Percentiles rank a stretch among this genome's conserved stretches.
Evolutionary conservation across 73 alveolate genomes (phyloP).

Genomic region (Tetrahymena malaccensis): DNA sequence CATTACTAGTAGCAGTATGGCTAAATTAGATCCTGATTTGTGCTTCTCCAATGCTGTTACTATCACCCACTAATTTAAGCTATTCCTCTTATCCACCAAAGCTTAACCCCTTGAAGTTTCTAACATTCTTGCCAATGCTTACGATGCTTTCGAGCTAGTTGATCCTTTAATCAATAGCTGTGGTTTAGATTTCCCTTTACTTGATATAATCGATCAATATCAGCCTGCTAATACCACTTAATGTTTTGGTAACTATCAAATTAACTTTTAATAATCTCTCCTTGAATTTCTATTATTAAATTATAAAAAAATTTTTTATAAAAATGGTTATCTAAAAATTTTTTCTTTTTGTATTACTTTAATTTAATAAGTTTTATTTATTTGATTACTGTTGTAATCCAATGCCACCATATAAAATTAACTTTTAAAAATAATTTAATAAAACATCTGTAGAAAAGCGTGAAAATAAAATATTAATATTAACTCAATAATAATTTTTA

Average conservation of each 20-base stretch:
- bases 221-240: neutral
- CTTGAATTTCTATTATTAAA: no score
- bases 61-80: neutral
- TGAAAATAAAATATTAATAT: no score
- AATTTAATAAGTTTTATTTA: no score
- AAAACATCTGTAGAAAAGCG: no score
- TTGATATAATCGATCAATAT: neutral
- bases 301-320: no score
- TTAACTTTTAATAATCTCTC: no score
- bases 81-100: neutral
- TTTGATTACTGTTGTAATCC: no score
- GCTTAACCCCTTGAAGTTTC: neutral
- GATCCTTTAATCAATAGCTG: neutral
- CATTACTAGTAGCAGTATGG: neutral
- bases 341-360: no score
- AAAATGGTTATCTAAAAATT: no score
- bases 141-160: neutral
- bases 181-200: neutral
- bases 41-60: neutral
- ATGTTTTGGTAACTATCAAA: neutral
- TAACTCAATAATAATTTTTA: no score
- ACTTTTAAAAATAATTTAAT: no score
- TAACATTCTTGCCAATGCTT: neutral
- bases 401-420: no score
- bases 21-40: neutral